Evolutionary conservation across 2,329 filamentous ascomycete genomes (phyloP).

Genomic region (Apiospora koreana): DNA sequence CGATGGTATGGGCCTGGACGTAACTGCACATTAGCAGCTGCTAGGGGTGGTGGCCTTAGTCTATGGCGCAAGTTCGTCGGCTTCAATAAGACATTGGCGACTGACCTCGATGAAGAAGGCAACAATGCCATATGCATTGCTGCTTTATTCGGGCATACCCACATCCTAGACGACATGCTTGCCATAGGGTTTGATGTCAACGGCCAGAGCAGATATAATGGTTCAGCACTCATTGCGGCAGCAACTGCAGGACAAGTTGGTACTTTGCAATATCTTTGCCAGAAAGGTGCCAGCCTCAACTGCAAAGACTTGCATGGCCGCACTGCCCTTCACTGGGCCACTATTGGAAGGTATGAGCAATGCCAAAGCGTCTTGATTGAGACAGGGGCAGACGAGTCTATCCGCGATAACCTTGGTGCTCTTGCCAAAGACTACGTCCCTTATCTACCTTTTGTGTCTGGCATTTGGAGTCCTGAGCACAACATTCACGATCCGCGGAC

Average conservation of each 20-base stretch:
- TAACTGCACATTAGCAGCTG: background rate
- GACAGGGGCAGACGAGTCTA: background rate
- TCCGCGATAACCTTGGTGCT: background rate
- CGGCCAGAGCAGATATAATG: background rate
- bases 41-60: background rate
- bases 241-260: background rate
- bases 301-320: background rate
- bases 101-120: background rate
- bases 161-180: background rate
- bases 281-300: background rate
- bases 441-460: background rate
- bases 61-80: background rate
- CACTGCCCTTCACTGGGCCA: background rate
- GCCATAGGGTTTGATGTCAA: background rate
- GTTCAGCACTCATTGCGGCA: background rate
- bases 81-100: background rate
- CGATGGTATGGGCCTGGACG: background rate
- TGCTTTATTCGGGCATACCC: background rate
- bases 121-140: background rate
- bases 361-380: background rate
- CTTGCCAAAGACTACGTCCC: background rate
- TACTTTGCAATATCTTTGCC: background rate
- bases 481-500: background rate
- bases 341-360: fast-evolving
- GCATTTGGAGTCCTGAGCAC: too few species aligned